Conservation (phyloP, 2,329 filamentous ascomycete genomes). For the Thelonectria discophora region DNA sequence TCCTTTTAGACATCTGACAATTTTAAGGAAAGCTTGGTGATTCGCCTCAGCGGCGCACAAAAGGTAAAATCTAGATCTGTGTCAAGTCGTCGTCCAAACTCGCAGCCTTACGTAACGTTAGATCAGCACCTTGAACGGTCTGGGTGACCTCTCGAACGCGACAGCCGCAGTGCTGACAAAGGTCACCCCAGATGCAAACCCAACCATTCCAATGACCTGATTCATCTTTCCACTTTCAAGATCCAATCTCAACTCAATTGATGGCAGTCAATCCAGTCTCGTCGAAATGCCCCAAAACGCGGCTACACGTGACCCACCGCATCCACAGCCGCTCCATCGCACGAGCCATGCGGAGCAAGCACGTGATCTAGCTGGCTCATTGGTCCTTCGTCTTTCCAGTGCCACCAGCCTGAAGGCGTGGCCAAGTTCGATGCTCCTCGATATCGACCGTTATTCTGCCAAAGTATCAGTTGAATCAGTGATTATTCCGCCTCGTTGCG, state of each 20-base stretch:
- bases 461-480: slow-evolving; percentile 52
- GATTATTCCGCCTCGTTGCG: slow-evolving; percentile 45
- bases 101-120: not conserved
- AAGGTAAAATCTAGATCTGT: not conserved
- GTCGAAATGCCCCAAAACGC: slow-evolving; percentile 4
- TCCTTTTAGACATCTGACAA: not conserved
- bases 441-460: slow-evolving; percentile 51
- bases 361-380: slow-evolving; percentile 38
- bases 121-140: not conserved
- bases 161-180: not conserved
- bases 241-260: not conserved
- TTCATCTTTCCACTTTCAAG: not conserved
- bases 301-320: slow-evolving; percentile 37
- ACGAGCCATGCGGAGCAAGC: slow-evolving; percentile 41
- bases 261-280: not conserved
- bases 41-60: not conserved
- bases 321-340: slow-evolving; percentile 16
- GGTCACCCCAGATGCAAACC: not conserved
- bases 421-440: slow-evolving; percentile 36
- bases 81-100: not conserved
- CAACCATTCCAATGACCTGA: not conserved
- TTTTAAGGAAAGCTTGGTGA: not conserved
- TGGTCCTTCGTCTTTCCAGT: slow-evolving; percentile 34
- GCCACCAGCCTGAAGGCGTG: slow-evolving; percentile 31
- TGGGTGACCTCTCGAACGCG: not conserved